phyloP scores from a whole-genome alignment of 2,329 filamentous ascomycete species.

The Cladophialophora exuberans region DNA sequence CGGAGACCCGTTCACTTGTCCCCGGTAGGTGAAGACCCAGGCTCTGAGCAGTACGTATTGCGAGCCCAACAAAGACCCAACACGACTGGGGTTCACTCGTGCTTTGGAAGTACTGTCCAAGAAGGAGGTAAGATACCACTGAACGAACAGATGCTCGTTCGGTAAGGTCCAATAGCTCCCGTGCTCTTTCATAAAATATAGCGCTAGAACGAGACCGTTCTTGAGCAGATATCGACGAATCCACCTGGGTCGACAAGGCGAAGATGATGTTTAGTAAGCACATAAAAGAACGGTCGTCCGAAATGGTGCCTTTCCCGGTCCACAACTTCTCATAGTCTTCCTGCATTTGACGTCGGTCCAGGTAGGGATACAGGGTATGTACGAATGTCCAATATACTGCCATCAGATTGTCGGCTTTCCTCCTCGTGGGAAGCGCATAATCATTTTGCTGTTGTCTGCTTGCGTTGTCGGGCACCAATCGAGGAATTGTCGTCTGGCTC shows the following conservation, averaged over 20 bases:
- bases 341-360: constrained; percentile 45
- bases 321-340: constrained; percentile 48
- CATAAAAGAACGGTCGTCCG: constrained; percentile 49
- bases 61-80: constrained; percentile 54
- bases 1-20: constrained; percentile 37
- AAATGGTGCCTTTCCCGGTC: constrained; percentile 40
- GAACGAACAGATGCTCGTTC: constrained; percentile 48
- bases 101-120: constrained; percentile 55
- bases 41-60: constrained; percentile 52
- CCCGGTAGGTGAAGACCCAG: constrained; percentile 51
- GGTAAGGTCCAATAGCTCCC: constrained; percentile 48
- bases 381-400: constrained; percentile 53
- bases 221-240: constrained; percentile 46
- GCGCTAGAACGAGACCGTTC: constrained; percentile 47
- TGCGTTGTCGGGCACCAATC: constrained; percentile 32
- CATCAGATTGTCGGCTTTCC: constrained; percentile 51
- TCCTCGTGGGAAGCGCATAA: constrained; percentile 50
- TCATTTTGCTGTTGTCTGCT: constrained; percentile 28
- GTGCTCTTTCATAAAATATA: constrained; percentile 49
- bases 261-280: constrained; percentile 53
- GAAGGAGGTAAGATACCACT: constrained; percentile 53
- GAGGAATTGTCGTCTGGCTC: constrained; percentile 18
- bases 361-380: constrained; percentile 52
- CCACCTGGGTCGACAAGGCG: constrained; percentile 50
- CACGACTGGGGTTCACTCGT: constrained; percentile 53